Base-by-base conservation (phyloP, 2,329 filamentous ascomycete species). In the Aspergillus calidoustus region DNA sequence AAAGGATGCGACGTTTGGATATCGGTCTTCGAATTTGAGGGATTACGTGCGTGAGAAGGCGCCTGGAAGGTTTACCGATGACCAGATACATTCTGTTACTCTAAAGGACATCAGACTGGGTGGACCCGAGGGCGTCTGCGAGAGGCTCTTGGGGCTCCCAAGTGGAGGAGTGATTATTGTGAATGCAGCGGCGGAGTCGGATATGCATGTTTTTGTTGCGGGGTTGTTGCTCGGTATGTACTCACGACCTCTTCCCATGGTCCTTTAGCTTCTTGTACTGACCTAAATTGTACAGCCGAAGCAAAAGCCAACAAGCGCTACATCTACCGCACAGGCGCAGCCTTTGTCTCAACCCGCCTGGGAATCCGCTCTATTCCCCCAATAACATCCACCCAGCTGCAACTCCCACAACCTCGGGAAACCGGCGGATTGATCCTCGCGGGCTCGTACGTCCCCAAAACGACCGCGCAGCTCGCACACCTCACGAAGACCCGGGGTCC, bases 381-480 rank as follows among this genome's bases (percentile, higher is more conserved):
- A 0, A 79, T 87, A 11, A 79, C 82, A 0, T 79, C 82, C 0
- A 64, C 69, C 0, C 76, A 84, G 25, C 72, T 87, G 0, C 64
- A 76, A 0, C 70, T 82, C 9, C 68, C 70, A 0, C 73, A 73
- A 0, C 71, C 72, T 0, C 66, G 67, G 13, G 60, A 71, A 2
- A 74, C 75, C 0, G 85, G 85, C 0, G 84, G 84, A 0, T 68
- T 87, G 0, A 79, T 87, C 19, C 79, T 87, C 17, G 84, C 84
- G 0, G 84, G 86, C 0, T 85, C 82, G 0, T 87, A 87, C 49
- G 84, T 87, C 0, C 84, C 84, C 3, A 87, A 87, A 64, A 87
- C 85, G 0, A 87, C 85, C 0, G 80, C 82, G 0, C 85, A 87
- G 59, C 71, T 87, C 0, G 78, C 81, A 28, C 71, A 73, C 2